Conservation (phyloP, 768 basidiomycete species). For the Basidioascus undulatus region DNA sequence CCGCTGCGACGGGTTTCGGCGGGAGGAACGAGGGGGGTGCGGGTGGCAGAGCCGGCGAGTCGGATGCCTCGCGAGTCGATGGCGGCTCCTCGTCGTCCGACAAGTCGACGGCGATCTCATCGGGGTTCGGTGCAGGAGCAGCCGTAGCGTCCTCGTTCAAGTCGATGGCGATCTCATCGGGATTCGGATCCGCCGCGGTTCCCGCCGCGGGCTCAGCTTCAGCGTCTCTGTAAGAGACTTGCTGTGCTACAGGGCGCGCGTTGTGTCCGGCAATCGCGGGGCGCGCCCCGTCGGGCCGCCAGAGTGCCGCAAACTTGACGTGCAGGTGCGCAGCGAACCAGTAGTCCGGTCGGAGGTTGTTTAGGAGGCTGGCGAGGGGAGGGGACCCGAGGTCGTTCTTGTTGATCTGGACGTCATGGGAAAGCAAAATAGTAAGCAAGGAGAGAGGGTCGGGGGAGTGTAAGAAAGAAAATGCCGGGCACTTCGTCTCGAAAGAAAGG, state of each 20-base stretch:
- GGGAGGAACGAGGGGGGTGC: no score
- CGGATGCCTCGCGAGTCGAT: no score
- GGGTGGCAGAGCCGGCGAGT: no score
- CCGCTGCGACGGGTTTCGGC: no score
- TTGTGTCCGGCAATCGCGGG: background rate
- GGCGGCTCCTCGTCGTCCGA: conserved; percentile 10
- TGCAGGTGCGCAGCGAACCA: conserved; percentile 92
- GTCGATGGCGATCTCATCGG: conserved; percentile 16
- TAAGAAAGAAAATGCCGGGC: background rate
- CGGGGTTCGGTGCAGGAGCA: conserved; percentile 8
- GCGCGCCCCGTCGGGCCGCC: conserved; percentile 11
- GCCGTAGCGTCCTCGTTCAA: conserved; percentile 12
- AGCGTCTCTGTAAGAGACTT: background rate
- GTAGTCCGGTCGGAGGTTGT: conserved; percentile 46
- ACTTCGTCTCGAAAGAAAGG: conserved; percentile 47
- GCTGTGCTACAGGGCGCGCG: background rate
- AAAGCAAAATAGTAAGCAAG: background rate
- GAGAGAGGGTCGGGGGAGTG: background rate
- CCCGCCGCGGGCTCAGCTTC: background rate
- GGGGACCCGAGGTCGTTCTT: conserved; percentile 57
- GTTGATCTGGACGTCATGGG: conserved; percentile 22
- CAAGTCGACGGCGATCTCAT: conserved; percentile 15
- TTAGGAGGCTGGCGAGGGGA: conserved; percentile 53
- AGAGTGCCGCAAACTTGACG: conserved; percentile 49
- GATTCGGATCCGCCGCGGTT: conserved; percentile 4